Conservation (phyloP, 2,329 filamentous ascomycete species). For the Bisporella sp. region DNA sequence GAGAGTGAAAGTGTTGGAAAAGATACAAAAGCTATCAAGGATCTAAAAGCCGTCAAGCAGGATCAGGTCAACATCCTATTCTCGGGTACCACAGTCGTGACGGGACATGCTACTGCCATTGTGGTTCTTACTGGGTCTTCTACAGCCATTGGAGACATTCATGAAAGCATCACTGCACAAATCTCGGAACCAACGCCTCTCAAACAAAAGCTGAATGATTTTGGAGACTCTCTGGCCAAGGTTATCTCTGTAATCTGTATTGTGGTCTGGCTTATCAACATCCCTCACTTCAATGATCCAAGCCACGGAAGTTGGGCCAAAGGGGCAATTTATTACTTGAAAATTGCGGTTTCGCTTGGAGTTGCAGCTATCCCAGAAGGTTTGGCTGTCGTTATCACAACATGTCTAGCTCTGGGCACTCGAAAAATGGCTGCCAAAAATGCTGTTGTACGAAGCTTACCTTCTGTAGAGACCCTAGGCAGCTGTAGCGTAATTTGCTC, state of each 20-base stretch:
- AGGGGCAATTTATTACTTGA: conserved; percentile 98
- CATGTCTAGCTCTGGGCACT: conserved; percentile 89
- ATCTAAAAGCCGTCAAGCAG: conserved; percentile 86
- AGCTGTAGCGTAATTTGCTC: conserved; percentile 99
- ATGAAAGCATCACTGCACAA: conserved; percentile 96
- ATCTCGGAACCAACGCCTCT: conserved; percentile 95
- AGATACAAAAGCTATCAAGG: conserved; percentile 61
- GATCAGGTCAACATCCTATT: conserved; percentile 98
- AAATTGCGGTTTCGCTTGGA: conserved; percentile 96
- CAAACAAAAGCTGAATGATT: conserved; percentile 98
- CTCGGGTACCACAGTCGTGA: conserved; percentile 95
- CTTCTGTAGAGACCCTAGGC: conserved; percentile 93
- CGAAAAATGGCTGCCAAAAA: conserved; percentile 99
- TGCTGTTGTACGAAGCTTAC: conserved; percentile 89
- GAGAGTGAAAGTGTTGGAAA: conserved; percentile 97
- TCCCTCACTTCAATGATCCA: conserved; percentile 92
- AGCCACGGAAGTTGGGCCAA: conserved; percentile 91
- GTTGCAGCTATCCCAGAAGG: conserved; percentile 97
- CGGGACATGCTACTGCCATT: conserved; percentile 82
- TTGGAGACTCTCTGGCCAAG: conserved; percentile 92
- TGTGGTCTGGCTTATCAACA: conserved; percentile 97
- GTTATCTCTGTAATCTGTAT: conserved; percentile 97
- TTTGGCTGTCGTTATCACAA: conserved; percentile 97
- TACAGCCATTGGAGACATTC: conserved; percentile 96
- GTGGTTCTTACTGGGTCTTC: conserved; percentile 84